A percentile compares a stretch with the other conserved stretches of the same genome.
Evolutionary conservation across 2,329 filamentous ascomycete species (phyloP).

Genomic region (Aureobasidium vineae): DNA sequence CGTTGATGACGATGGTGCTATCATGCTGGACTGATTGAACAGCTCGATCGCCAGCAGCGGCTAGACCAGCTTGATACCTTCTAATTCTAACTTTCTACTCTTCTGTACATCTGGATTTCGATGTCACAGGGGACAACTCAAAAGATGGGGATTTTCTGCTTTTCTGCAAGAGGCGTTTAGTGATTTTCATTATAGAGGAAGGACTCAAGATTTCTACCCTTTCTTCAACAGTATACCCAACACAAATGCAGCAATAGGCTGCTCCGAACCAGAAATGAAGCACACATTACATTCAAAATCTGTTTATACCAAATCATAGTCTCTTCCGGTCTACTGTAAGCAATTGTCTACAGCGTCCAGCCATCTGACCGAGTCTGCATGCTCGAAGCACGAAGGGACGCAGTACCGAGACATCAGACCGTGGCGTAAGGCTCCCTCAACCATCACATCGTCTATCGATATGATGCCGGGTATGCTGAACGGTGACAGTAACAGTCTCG

Average conservation of each 20-base stretch:
- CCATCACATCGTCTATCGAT: conserved; percentile 7
- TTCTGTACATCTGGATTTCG: not conserved
- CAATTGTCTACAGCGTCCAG: not conserved
- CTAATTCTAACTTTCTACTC: not conserved
- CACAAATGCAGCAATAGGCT: not conserved
- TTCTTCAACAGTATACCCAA: conserved; percentile 12
- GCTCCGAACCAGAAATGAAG: not conserved
- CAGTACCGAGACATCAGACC: conserved; percentile 3
- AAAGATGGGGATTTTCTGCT: not conserved
- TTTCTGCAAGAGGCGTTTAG: not conserved
- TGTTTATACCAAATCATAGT: not conserved
- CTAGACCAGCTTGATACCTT: not conserved
- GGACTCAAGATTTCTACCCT: not conserved
- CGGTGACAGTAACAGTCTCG: conserved; percentile 10
- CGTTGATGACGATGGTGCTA: conserved; percentile 41
- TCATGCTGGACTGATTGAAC: conserved; percentile 33
- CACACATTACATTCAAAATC: not conserved
- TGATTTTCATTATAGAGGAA: conserved; percentile 3
- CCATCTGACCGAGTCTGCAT: too few relatives aligned
- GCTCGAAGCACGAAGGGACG: not conserved
- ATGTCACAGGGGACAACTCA: not conserved
- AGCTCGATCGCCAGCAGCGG: not conserved
- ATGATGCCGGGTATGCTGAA: conserved; percentile 9
- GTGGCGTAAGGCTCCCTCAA: conserved; percentile 5
- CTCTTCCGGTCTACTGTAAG: not conserved